Percentiles rank a stretch among this genome's conserved stretches.
Evolutionary conservation across 2,329 filamentous ascomycete species (phyloP).

Genomic region (Camptophora hylomeconis): DNA sequence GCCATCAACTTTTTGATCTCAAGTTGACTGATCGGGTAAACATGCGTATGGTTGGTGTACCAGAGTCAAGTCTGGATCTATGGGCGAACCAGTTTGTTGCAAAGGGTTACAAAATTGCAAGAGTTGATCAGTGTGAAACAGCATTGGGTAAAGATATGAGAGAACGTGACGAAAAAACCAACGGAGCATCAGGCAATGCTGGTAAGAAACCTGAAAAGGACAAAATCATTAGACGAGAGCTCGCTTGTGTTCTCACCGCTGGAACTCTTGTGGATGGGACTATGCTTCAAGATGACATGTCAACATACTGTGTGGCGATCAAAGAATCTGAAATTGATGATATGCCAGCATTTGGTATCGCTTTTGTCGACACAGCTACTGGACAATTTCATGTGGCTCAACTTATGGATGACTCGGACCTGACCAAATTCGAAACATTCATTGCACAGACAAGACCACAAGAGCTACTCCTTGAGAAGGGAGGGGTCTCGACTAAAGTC

Average conservation of each 20-base stretch:
- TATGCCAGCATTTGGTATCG: slow-evolving; percentile 73
- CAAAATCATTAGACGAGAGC: slow-evolving; percentile 82
- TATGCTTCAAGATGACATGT: slow-evolving; percentile 97
- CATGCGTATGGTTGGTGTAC: slow-evolving; percentile 98
- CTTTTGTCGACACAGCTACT: slow-evolving; percentile 90
- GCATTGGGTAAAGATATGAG: slow-evolving; percentile 96
- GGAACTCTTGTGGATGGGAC: slow-evolving; percentile 89
- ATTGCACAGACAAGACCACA: slow-evolving; percentile 83
- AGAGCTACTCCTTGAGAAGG: slow-evolving; percentile 82
- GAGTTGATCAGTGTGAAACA: slow-evolving; percentile 93
- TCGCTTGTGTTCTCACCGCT: slow-evolving; percentile 79
- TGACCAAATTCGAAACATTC: slow-evolving; percentile 95
- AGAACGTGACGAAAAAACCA: slow-evolving; percentile 58
- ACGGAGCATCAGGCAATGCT: slow-evolving; percentile 25
- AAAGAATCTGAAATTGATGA: slow-evolving; percentile 64
- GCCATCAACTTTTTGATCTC: slow-evolving; percentile 90
- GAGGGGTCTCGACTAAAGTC: slow-evolving; percentile 71
- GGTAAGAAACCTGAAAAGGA: slow-evolving; percentile 48
- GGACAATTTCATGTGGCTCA: slow-evolving; percentile 90
- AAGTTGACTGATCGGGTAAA: slow-evolving; percentile 97
- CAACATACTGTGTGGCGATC: slow-evolving; percentile 89
- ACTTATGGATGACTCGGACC: slow-evolving; percentile 79
- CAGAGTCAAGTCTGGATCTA: slow-evolving; percentile 85
- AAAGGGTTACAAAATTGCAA: slow-evolving; percentile 92
- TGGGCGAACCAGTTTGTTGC: slow-evolving; percentile 99